These are phyloP conservation scores for Pestalotiopsis sp. DNA, from an alignment of 2,329 filamentous ascomycete genomes.

Conservation along the genomic window DNA sequence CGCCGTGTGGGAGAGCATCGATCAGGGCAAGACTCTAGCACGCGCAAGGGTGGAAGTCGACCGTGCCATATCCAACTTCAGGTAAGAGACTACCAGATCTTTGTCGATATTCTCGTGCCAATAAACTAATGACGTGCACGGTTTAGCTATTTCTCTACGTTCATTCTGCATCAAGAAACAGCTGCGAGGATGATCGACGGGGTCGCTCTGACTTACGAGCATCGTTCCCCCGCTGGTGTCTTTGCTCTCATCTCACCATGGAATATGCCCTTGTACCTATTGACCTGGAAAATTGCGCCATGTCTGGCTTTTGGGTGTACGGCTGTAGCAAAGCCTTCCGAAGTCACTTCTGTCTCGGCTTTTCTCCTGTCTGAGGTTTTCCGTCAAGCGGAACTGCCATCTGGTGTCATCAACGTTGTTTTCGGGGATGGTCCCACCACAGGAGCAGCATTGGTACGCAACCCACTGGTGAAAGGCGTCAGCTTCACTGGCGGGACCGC, in stretches of 20 bases:
- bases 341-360: conserved; percentile 34
- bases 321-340: conserved; percentile 35
- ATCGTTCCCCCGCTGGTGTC: conserved; percentile 34
- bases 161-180: conserved; percentile 34
- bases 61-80: conserved; percentile 34
- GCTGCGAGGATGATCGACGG: conserved; percentile 32
- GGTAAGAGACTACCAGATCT: conserved; percentile 19
- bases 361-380: conserved; percentile 29
- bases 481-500: conserved; percentile 35
- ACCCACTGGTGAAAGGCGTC: conserved; percentile 28
- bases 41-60: conserved; percentile 34
- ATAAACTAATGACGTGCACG: background rate
- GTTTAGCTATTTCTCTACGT: conserved; percentile 35
- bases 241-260: conserved; percentile 36
- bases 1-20: conserved; percentile 36
- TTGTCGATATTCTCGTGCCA: background rate
- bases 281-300: conserved; percentile 37
- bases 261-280: conserved; percentile 37
- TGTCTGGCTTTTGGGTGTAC: conserved; percentile 37
- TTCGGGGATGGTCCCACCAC: conserved; percentile 34
- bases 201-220: conserved; percentile 33
- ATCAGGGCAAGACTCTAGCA: conserved; percentile 36
- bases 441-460: conserved; percentile 29
- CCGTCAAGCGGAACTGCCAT: conserved; percentile 25
- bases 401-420: conserved; percentile 33